Base-by-base conservation (phyloP, 2,329 filamentous ascomycete genomes). In the Zymoseptoria passerinii region DNA sequence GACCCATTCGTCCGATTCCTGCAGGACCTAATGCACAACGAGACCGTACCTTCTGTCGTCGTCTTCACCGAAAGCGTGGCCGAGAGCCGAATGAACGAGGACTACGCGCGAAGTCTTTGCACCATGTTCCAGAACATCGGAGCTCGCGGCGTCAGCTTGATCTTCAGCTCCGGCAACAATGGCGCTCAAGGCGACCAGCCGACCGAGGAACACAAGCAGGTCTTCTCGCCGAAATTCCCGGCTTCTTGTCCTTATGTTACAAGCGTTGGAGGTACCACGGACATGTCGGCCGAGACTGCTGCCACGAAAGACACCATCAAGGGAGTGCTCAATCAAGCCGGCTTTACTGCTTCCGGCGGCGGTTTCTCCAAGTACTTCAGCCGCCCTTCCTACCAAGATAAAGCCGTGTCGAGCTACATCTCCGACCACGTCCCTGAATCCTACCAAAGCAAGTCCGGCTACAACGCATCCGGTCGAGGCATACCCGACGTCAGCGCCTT, bases 81-180 rank as follows among this genome's bases (percentile, higher is more conserved):
- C 4, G 65, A 67, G 51, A 55, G 66, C 19, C 28, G 53, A 1
- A 51, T 67, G 20, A 62, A 66, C 50, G 60, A 58, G 16, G 63
- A 78, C 18, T 89, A 87, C 65, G 82, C 83, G 8, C 73, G 75
- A 51, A 78, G 79, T 52, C 81, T 87, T 6, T 88, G 85, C 75
- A 79, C 81, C 62, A 75, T 84, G 66, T 84, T 87, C 66, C 82
- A 80, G 53, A 79, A 85, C 64, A 80, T 87, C 44, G 84, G 84
- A n/a, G 79, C 82, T 1, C 81, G 84, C 49, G 86, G 85, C 13
- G 80, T 85, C 1, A 81, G 80, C 0, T 75, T 87, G 6, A 73
- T 88, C 18, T 83, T 83, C 62, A 79, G 81, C 8, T 80, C 80
- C 8, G 87, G 87, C 3, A 84, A 89, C 64, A 72, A 73, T 27